Evolutionary conservation across 257 asterid species (phyloP).

Genomic region (Solanum chilense): DNA sequence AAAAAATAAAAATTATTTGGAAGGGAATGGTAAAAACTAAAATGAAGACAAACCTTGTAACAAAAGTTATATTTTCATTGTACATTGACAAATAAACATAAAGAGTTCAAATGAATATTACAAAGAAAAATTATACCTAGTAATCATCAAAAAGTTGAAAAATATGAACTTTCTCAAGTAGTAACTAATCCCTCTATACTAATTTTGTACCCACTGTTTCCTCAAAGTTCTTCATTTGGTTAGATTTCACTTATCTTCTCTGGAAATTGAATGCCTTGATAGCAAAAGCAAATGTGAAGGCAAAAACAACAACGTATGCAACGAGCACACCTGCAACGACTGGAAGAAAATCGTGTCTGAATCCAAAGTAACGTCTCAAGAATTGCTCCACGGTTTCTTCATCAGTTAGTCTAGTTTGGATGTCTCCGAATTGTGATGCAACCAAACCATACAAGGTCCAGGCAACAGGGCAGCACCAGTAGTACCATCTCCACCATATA

Average conservation of each 20-base stretch:
- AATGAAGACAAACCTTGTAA: neutral
- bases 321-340: slow-evolving; percentile 25
- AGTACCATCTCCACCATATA: slow-evolving; percentile 57
- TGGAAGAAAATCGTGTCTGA: slow-evolving; percentile 41
- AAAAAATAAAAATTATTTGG: neutral
- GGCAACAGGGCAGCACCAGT: slow-evolving; percentile 33
- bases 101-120: neutral
- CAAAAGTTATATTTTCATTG: neutral
- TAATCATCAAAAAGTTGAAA: neutral
- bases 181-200: neutral
- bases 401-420: neutral
- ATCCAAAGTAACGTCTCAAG: slow-evolving; percentile 40
- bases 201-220: neutral
- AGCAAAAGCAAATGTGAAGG: slow-evolving; percentile 29
- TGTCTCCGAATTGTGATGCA: slow-evolving; percentile 36
- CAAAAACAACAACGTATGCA: slow-evolving; percentile 24
- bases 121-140: neutral
- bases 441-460: slow-evolving; percentile 42
- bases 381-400: slow-evolving; percentile 25
- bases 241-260: slow-evolving; percentile 17
- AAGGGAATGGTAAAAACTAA: neutral
- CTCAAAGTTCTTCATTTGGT: neutral
- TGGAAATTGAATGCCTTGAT: slow-evolving; percentile 53
- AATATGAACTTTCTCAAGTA: neutral
- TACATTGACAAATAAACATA: neutral